A percentile compares a stretch with the other conserved stretches of the same genome.
phyloP scores from a whole-genome alignment of 495 filamentous ascomycete genomes.

The Hypoxylon perforatum region DNA sequence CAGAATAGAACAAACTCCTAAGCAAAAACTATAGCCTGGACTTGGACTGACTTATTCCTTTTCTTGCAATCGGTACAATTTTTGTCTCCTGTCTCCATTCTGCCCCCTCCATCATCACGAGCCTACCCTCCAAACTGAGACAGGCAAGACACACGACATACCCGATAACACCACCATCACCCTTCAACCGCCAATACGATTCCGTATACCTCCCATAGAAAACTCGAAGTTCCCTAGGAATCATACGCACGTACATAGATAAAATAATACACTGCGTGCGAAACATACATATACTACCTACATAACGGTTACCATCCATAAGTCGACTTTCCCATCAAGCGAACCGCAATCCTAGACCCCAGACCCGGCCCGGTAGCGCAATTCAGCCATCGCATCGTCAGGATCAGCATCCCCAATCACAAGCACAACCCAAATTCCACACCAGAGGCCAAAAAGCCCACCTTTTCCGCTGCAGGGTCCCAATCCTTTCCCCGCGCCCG shows the following conservation, averaged over 20 bases:
- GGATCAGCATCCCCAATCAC: constrained; percentile 37
- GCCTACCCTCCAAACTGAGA: constrained; percentile 31
- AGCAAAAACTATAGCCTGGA: not conserved
- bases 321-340: constrained; percentile 21
- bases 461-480: constrained; percentile 41
- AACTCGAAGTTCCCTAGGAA: no score
- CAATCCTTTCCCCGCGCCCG: constrained; percentile 36
- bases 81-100: not conserved
- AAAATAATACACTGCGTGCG: not conserved
- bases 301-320: constrained; percentile 17
- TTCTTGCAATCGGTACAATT: constrained; percentile 10
- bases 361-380: constrained; percentile 2
- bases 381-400: constrained; percentile 25
- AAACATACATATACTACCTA: constrained; percentile 14
- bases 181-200: no score
- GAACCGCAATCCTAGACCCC: constrained; percentile 8
- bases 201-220: not conserved
- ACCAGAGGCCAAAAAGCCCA: constrained; percentile 22
- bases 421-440: constrained; percentile 23
- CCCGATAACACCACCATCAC: constrained; percentile 28
- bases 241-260: not conserved
- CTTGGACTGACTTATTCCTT: not conserved
- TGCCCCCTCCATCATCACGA: constrained; percentile 20
- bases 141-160: constrained; percentile 39
- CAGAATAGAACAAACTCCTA: not conserved